phyloP scores from a whole-genome alignment of 345 rosid genomes.

The Erysimum cheiranthoides region DNA sequence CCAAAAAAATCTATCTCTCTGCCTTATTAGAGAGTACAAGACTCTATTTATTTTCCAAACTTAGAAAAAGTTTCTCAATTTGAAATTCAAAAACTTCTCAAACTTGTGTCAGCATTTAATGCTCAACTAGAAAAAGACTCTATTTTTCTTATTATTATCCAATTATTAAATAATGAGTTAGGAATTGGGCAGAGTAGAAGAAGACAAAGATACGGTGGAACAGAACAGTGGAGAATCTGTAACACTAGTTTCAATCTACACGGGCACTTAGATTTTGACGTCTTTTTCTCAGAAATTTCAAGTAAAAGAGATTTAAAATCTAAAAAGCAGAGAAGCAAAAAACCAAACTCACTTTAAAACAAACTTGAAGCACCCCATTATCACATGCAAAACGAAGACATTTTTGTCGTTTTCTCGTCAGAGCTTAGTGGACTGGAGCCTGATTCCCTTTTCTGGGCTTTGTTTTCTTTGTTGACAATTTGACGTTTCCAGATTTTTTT shows the following conservation, averaged over 20 bases:
- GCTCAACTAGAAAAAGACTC: not conserved
- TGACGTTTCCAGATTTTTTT: not conserved
- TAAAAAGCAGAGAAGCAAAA: conserved; percentile 26
- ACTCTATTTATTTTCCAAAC: conserved; percentile 26
- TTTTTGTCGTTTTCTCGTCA: conserved; percentile 45
- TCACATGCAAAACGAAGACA: conserved; percentile 40
- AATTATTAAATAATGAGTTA: conserved; percentile 24
- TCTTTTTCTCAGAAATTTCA: conserved; percentile 32
- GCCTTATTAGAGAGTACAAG: conserved; percentile 13
- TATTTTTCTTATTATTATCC: conserved; percentile 13
- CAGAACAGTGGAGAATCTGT: conserved; percentile 48
- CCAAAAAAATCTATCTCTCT: conserved; percentile 26
- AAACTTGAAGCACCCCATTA: conserved; percentile 12
- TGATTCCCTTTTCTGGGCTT: conserved; percentile 42
- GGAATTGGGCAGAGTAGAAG: conserved; percentile 38
- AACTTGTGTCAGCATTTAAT: conserved; percentile 38
- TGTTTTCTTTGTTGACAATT: conserved; percentile 29
- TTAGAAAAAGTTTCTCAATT: conserved; percentile 42
- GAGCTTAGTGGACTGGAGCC: conserved; percentile 44
- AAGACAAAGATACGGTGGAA: conserved; percentile 55
- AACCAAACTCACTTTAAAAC: conserved; percentile 16
- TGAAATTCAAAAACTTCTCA: conserved; percentile 46
- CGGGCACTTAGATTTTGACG: conserved; percentile 40
- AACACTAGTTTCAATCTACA: conserved; percentile 44
- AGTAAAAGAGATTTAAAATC: conserved; percentile 29